A percentile compares a stretch with the other conserved stretches of the same genome.
These are phyloP conservation scores for Tetragonia tetragonoides DNA, from an alignment of 148 eudicot species.

Conservation along the genomic window DNA sequence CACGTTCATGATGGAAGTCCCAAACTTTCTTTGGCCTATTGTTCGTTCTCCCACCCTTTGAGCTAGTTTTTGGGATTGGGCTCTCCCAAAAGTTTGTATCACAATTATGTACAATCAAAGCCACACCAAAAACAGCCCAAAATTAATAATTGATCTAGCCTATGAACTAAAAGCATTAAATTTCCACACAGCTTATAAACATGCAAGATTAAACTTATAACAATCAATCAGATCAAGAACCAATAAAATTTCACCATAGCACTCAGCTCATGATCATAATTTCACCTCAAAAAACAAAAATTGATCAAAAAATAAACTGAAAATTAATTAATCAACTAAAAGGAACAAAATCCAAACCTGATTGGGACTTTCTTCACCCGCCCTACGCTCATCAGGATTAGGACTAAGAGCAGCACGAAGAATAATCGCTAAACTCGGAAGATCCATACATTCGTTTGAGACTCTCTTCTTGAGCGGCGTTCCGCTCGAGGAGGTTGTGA, in stretches of 20 bases:
- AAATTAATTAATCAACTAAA: not conserved
- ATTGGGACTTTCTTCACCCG: conserved; percentile 87
- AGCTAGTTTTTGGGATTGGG: too few species aligned
- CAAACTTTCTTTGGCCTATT: too few species aligned
- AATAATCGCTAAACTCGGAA: conserved; percentile 60
- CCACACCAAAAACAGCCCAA: too few species aligned
- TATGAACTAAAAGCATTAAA: not conserved
- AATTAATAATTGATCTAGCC: not conserved
- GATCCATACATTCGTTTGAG: conserved; percentile 55
- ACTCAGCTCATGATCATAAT: not conserved
- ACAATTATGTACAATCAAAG: too few species aligned
- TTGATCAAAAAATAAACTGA: not conserved
- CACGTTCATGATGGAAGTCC: too few species aligned
- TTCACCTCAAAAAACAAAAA: not conserved
- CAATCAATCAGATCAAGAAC: not conserved
- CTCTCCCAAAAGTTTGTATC: too few species aligned
- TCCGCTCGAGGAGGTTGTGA: conserved; percentile 23
- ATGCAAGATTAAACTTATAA: not conserved
- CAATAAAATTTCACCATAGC: not conserved
- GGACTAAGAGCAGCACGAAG: conserved; percentile 94
- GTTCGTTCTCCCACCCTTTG: too few species aligned
- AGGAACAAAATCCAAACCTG: conserved; percentile 42
- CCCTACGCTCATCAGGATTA: conserved; percentile 86
- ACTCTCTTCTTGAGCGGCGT: conserved; percentile 35
- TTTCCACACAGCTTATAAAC: not conserved